Percentiles rank a stretch among this genome's conserved stretches.
Evolutionary conservation across 1,284 basidiomycete genomes (phyloP).

Genomic region (Volvariella volvacea): DNA sequence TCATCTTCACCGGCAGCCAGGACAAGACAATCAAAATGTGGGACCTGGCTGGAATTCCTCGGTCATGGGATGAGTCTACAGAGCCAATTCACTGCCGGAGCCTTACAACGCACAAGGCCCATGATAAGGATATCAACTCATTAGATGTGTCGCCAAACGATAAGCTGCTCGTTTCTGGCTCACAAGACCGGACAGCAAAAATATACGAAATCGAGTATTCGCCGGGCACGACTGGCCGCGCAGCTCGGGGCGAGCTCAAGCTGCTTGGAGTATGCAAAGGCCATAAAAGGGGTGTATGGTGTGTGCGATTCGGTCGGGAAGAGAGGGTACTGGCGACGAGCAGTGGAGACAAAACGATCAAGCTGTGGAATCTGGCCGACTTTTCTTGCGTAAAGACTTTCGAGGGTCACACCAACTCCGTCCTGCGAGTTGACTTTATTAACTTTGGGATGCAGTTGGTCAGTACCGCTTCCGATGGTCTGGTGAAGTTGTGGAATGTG

Average conservation of each 20-base stretch:
- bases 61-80: slow-evolving; percentile 14
- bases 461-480: slow-evolving; percentile 86
- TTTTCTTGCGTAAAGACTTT: slow-evolving; percentile 92
- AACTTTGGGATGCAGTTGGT: slow-evolving; percentile 82
- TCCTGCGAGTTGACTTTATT: slow-evolving; percentile 89
- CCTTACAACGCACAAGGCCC: slow-evolving; percentile 85
- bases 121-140: slow-evolving; percentile 99
- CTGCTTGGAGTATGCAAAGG: slow-evolving; percentile 89
- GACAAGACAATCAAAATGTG: slow-evolving; percentile 99
- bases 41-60: slow-evolving; percentile 66
- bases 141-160: slow-evolving; percentile 93
- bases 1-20: slow-evolving; percentile 92
- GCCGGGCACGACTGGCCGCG: slow-evolving; percentile 29
- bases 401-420: slow-evolving; percentile 95
- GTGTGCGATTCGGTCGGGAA: slow-evolving; percentile 78
- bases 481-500: slow-evolving; percentile 95
- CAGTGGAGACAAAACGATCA: slow-evolving; percentile 91
- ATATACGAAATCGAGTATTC: slow-evolving; percentile 75
- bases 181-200: slow-evolving; percentile 94
- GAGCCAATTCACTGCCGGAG: slow-evolving; percentile 57
- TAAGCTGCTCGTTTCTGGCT: slow-evolving; percentile 84
- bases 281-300: slow-evolving; percentile 97
- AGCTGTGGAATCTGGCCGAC: slow-evolving; percentile 90
- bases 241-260: slow-evolving; percentile 60
- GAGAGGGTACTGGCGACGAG: slow-evolving; percentile 89